phyloP scores from a whole-genome alignment of 495 filamentous ascomycete species.

The Aspergillus egyptiacus region DNA sequence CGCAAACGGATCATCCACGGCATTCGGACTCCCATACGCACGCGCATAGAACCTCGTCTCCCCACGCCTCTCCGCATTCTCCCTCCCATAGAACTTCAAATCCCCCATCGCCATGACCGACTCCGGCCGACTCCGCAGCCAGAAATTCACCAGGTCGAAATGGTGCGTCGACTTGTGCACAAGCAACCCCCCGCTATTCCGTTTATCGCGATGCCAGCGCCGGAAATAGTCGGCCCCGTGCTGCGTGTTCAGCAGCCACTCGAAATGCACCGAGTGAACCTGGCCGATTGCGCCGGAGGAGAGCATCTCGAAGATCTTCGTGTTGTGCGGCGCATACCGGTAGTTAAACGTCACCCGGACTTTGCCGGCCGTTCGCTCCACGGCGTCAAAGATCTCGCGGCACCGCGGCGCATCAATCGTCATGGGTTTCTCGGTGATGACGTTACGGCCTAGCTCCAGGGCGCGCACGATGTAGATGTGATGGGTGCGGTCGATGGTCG shows the following conservation, averaged over 20 bases:
- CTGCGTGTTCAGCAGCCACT: constrained; percentile 54
- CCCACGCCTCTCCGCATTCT: constrained; percentile 30
- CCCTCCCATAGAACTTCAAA: constrained; percentile 30
- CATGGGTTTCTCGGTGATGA: constrained; percentile 57
- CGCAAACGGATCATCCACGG: constrained; percentile 38
- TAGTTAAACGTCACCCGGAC: constrained; percentile 33
- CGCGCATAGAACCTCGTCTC: constrained; percentile 29
- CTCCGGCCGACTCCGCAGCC: constrained; percentile 22
- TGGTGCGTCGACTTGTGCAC: constrained; percentile 34
- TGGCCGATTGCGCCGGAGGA: constrained; percentile 45
- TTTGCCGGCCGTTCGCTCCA: constrained; percentile 21
- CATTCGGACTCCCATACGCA: constrained; percentile 23
- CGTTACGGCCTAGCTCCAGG: constrained; percentile 50
- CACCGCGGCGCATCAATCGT: constrained; percentile 50
- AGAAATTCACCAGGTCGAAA: constrained; percentile 34
- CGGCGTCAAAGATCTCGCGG: constrained; percentile 35
- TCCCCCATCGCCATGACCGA: constrained; percentile 31
- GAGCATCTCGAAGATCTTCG: constrained; percentile 36
- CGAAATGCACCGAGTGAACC: constrained; percentile 52
- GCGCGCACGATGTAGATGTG: constrained; percentile 50
- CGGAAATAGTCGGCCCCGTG: constrained; percentile 58
- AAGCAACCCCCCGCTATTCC: constrained; percentile 49
- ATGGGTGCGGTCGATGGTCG: constrained; percentile 55
- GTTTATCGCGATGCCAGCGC: constrained; percentile 55
- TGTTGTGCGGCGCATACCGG: constrained; percentile 33